Conservation (phyloP, 208 protist genomes). For the Leishmania major region DNA sequence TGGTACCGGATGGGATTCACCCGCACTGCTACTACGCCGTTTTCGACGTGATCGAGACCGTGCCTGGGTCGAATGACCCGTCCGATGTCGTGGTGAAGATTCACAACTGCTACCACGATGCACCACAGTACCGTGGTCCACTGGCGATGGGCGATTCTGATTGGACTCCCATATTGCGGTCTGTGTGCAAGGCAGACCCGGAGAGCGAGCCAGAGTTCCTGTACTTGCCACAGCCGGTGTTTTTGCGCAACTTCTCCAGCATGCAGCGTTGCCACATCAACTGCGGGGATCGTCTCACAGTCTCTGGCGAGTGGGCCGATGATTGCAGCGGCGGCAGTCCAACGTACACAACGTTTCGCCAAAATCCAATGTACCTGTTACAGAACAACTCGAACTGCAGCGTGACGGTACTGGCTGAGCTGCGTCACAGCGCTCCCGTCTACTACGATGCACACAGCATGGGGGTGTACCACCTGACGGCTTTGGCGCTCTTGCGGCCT, state of each 20-base stretch:
- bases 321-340: conserved; percentile 65
- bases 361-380: conserved; percentile 82
- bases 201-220: conserved; percentile 47
- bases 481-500: conserved; percentile 57
- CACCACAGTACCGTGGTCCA: conserved; percentile 52
- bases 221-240: conserved; percentile 67
- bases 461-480: conserved; percentile 72
- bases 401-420: conserved; percentile 56
- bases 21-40: conserved; percentile 72
- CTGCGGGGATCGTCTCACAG: conserved; percentile 72
- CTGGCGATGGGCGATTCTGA: conserved; percentile 37
- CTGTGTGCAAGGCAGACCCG: conserved; percentile 49
- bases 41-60: conserved; percentile 65
- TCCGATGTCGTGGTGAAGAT: conserved; percentile 65
- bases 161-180: conserved; percentile 57
- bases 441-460: conserved; percentile 59
- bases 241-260: conserved; percentile 76
- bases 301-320: conserved; percentile 46
- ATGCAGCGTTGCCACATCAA: conserved; percentile 79
- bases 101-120: conserved; percentile 61
- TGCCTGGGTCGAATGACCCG: conserved; percentile 34
- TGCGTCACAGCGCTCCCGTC: conserved; percentile 57
- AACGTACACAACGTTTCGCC: conserved; percentile 73
- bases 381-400: conserved; percentile 76
- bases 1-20: conserved; percentile 59